Percentiles rank a stretch among this genome's conserved stretches.
These are phyloP conservation scores for Marchantia polymorpha DNA, from an alignment of 225 moss, liverwort and hornwort genomes.

Conservation along the genomic window DNA sequence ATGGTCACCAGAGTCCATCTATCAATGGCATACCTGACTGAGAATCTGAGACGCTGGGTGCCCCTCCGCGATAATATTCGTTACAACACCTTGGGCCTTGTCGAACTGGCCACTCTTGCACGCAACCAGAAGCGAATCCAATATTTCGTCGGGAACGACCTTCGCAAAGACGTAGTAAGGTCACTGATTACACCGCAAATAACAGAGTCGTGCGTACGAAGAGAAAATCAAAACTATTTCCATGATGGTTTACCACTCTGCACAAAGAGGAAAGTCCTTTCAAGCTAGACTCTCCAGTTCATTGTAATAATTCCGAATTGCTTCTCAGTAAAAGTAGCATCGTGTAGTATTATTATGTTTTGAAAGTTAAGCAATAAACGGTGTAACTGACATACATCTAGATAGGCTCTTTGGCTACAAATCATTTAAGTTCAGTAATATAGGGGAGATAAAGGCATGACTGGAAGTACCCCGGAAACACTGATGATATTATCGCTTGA, in stretches of 20 bases:
- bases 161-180: conserved; percentile 13
- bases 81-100: conserved; percentile 68
- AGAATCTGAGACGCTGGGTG: conserved; percentile 81
- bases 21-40: conserved; percentile 47
- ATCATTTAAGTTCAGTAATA: too few relatives aligned
- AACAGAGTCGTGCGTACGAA: neutral
- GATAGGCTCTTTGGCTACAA: too few relatives aligned
- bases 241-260: too few relatives aligned
- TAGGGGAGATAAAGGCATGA: neutral
- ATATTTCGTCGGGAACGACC: conserved; percentile 76
- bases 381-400: too few relatives aligned
- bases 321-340: too few relatives aligned
- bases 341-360: too few relatives aligned
- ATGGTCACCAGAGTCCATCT: neutral
- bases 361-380: too few relatives aligned
- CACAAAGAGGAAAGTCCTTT: too few relatives aligned
- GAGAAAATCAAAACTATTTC: neutral
- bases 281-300: too few relatives aligned
- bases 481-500: conserved; percentile 72
- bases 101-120: conserved; percentile 95
- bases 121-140: conserved; percentile 58
- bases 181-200: too few relatives aligned
- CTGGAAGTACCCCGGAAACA: conserved; percentile 69
- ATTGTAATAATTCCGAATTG: too few relatives aligned
- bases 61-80: conserved; percentile 82